Base-by-base conservation (phyloP, 169 alveolate species). In the Plasmodium blacklocki region DNA sequence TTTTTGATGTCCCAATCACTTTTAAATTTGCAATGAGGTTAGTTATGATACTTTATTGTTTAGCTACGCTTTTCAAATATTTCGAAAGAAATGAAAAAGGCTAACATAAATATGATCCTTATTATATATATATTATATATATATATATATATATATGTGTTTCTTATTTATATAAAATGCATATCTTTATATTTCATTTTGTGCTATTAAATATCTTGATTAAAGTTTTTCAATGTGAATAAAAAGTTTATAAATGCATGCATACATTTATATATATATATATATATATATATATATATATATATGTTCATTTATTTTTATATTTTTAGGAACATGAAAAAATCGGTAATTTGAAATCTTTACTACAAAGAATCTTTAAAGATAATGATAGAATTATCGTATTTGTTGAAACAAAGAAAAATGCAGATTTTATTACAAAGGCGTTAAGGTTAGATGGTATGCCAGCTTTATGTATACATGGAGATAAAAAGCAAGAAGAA, bases 391-490 rank as follows among this genome's bases (percentile, higher is more conserved):
- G 91, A 71, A 83, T 83, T n/a, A 83, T 83, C 23, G 91, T 92
- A 68, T 92, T 92, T 56, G 92, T 91, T 4, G 93, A 92, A 73
- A 92, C 94, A 21, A 92, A 92, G 71, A 83, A 89, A 88, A 89
- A 52, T 56, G 98, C 98, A 8, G 98, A 97, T 88, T 93, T 96
- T 18, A 92, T 98, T 23, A 92, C 98, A 66, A 92, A 96, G 68
- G 97, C 96, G 23, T 93, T 98, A 72, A 74, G 98, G 12, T 88
- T 94, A 59, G 98, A 96, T 78, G 98, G 99, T 6, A 96, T 97
- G 95, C 98, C 98, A 50, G 98, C 99, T 11, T 88, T 97, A 29
- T 96, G 99, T 73, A 96, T 97, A 14, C 99, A 99, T 89, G 99
- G 99, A 8, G 99, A 98, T 94, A 98, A 97, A 96, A 96, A 96